Conservation (phyloP, 2,329 filamentous ascomycete species). For the Aspergillus candidus region DNA sequence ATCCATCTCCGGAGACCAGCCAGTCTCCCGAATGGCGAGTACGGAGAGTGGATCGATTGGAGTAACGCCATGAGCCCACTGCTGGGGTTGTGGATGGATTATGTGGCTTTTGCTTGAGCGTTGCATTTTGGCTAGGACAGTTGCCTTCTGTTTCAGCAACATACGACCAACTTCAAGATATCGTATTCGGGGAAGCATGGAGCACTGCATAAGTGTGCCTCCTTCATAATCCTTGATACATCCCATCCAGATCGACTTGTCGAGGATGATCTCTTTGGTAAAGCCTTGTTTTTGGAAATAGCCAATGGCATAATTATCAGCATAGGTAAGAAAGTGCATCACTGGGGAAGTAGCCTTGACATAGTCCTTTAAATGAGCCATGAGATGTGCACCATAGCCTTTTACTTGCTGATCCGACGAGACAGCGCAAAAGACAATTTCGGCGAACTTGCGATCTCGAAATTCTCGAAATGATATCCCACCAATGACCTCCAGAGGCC, state of each 20-base stretch:
- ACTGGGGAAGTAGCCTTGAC: conserved; percentile 94
- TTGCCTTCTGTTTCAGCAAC: conserved; percentile 95
- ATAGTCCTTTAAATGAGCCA: conserved; percentile 97
- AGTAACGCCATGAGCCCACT: conserved; percentile 71
- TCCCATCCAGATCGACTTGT: conserved; percentile 91
- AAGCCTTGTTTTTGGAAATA: conserved; percentile 99
- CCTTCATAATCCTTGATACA: conserved; percentile 99
- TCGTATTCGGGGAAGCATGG: conserved; percentile 89
- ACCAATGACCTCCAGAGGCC: conserved; percentile 80
- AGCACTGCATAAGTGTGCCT: conserved; percentile 98
- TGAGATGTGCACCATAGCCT: conserved; percentile 93
- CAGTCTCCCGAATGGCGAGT: conserved; percentile 82
- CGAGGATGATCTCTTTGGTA: conserved; percentile 94
- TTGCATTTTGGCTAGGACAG: conserved; percentile 88
- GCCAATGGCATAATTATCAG: conserved; percentile 96
- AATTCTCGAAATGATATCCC: conserved; percentile 97
- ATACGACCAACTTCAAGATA: conserved; percentile 91
- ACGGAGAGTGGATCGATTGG: conserved; percentile 82
- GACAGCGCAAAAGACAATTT: conserved; percentile 98
- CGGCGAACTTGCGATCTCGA: conserved; percentile 83
- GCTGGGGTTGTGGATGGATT: conserved; percentile 74
- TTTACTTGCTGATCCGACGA: conserved; percentile 98
- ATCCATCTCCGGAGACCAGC: conserved; percentile 98
- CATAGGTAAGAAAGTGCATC: conserved; percentile 98
- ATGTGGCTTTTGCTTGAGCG: conserved; percentile 84